phyloP scores from a whole-genome alignment of 2,329 filamentous ascomycete species.

The Phialemoniopsis sp. region DNA sequence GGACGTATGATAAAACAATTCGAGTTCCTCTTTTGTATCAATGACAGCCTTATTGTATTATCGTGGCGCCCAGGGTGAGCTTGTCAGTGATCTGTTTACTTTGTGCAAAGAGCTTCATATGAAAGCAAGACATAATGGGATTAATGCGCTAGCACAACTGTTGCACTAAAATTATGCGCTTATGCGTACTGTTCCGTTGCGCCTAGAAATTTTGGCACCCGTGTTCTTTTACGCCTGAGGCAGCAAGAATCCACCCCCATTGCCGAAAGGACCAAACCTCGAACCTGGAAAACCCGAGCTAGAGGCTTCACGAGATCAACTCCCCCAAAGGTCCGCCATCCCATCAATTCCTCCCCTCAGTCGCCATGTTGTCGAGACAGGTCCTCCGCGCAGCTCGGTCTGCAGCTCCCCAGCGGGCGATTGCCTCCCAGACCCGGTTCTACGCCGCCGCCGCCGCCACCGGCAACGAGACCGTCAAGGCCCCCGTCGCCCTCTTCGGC shows the following conservation, averaged over 20 bases:
- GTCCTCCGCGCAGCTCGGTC: constrained; percentile 51
- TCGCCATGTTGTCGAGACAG: constrained; percentile 58
- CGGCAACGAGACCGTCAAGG: constrained; percentile 65
- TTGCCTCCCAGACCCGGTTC: constrained; percentile 64
- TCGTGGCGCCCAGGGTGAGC: too few species aligned
- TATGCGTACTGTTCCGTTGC: neutral
- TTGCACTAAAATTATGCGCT: neutral
- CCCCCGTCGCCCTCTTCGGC: constrained; percentile 88
- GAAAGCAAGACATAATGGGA: too few species aligned
- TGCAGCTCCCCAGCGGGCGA: constrained; percentile 53
- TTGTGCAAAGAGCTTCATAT: too few species aligned
- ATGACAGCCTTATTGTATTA: too few species aligned
- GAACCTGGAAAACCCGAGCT: constrained; percentile 26
- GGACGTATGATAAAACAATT: too few species aligned
- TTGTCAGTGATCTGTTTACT: too few species aligned
- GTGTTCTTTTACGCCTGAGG: constrained; percentile 33
- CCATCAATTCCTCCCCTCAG: constrained; percentile 15
- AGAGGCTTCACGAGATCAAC: constrained; percentile 15
- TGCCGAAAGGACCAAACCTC: constrained; percentile 31
- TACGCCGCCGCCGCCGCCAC: constrained; percentile 67
- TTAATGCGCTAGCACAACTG: too few species aligned
- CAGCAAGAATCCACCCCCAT: constrained; percentile 25
- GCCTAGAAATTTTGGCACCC: too few species aligned
- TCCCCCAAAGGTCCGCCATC: constrained; percentile 19
- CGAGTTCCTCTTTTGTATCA: too few species aligned